These are phyloP conservation scores for Alternaria sp. DNA, from an alignment of 2,329 filamentous ascomycete genomes.

Conservation along the genomic window DNA sequence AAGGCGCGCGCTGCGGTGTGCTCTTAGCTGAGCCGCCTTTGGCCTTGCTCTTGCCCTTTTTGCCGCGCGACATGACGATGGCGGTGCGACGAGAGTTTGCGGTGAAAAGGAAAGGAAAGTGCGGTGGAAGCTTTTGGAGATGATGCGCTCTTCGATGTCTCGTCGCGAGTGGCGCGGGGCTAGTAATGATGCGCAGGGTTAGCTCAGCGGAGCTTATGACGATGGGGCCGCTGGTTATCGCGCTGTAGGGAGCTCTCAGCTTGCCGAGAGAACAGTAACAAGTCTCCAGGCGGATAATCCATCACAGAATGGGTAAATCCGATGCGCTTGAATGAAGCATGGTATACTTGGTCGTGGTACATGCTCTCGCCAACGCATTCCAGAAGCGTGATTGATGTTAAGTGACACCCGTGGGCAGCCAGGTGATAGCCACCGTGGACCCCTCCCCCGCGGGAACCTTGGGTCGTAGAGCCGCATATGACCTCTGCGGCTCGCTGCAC, in stretches of 20 bases:
- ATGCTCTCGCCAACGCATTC: background rate
- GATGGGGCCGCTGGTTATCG: slow-evolving; percentile 5
- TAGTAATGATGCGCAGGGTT: slow-evolving; percentile 4
- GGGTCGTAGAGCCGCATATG: slow-evolving; percentile 16
- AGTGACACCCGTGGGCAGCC: slow-evolving; percentile 7
- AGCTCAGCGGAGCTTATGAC: slow-evolving; percentile 15
- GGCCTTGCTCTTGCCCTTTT: slow-evolving; percentile 41
- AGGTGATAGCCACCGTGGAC: slow-evolving; percentile 15
- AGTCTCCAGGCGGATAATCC: background rate
- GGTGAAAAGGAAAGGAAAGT: background rate
- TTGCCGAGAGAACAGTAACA: background rate
- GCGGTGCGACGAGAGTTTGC: background rate
- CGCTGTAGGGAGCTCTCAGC: background rate
- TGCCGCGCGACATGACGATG: slow-evolving; percentile 34
- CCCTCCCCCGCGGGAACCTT: slow-evolving; percentile 13
- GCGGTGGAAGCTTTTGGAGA: slow-evolving; percentile 11
- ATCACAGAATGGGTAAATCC: background rate
- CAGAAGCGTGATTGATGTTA: slow-evolving; percentile 6
- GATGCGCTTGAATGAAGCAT: background rate
- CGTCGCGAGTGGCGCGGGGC: slow-evolving; percentile 15
- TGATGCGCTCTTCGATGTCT: slow-evolving; percentile 15
- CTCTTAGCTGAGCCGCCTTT: slow-evolving; percentile 31
- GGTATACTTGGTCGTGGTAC: background rate
- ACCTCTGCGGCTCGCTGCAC: slow-evolving; percentile 15
- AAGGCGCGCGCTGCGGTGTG: slow-evolving; percentile 31